phyloP scores from a whole-genome alignment of 2,329 filamentous ascomycete species.

The Monilinia fructigena region DNA sequence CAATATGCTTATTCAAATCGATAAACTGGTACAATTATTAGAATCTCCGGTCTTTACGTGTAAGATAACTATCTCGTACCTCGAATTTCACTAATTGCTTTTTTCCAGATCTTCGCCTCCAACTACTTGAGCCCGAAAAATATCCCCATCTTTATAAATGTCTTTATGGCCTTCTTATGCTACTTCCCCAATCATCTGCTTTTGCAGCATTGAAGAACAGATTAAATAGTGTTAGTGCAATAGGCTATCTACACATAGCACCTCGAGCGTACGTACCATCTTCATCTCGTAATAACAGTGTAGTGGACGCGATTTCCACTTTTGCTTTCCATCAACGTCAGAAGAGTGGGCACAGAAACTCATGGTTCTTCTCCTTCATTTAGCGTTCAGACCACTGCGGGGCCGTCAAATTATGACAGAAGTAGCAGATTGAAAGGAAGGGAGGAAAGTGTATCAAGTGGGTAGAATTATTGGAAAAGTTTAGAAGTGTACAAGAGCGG shows the following conservation, averaged over 20 bases:
- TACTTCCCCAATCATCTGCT: constrained; percentile 94
- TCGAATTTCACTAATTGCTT: constrained; percentile 26
- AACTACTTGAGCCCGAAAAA: constrained; percentile 91
- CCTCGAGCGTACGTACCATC: constrained; percentile 67
- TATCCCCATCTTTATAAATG: constrained; percentile 97
- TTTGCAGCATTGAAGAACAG: constrained; percentile 96
- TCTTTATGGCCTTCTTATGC: constrained; percentile 94
- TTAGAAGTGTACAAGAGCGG: constrained; percentile 84
- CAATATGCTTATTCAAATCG: constrained; percentile 97
- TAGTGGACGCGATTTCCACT: constrained; percentile 38
- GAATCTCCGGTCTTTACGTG: constrained; percentile 98
- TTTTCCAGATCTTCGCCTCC: constrained; percentile 77
- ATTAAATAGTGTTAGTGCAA: constrained; percentile 93
- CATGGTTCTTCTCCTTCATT: constrained; percentile 37
- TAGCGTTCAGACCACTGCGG: constrained; percentile 49
- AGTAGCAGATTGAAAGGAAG: constrained; percentile 73
- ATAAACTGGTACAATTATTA: constrained; percentile 93
- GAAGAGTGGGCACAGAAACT: constrained; percentile 37
- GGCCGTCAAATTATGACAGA: constrained; percentile 63
- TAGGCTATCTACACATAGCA: constrained; percentile 87
- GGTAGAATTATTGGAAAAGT: constrained; percentile 92
- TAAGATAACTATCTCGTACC: constrained; percentile 47
- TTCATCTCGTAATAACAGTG: constrained; percentile 41
- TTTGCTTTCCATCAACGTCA: constrained; percentile 39
- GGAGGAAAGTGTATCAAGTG: constrained; percentile 84